Percentiles rank a stretch among this genome's conserved stretches.
Conservation (phyloP, 179 eudicot species). For the Beta macrorhiza region DNA sequence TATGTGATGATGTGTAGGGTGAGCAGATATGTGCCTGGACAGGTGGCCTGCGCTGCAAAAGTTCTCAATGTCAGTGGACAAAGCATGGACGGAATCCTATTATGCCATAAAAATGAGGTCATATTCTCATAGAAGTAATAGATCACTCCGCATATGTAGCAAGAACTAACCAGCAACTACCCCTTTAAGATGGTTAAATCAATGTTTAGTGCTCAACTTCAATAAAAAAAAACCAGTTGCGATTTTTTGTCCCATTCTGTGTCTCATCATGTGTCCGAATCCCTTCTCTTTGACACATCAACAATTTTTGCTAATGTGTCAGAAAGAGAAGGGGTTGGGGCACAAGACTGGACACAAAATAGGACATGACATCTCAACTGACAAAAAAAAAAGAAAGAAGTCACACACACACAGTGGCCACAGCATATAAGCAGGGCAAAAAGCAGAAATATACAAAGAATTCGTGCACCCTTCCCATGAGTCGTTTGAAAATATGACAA, state of each 20-base stretch:
- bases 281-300: too few species aligned
- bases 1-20: conserved; percentile 60
- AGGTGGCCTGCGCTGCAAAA: conserved; percentile 81
- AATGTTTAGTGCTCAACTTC: not conserved
- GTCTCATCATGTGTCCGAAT: too few species aligned
- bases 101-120: not conserved
- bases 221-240: not conserved
- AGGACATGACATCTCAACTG: too few species aligned
- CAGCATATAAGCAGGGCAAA: not conserved
- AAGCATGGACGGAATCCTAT: conserved; percentile 5
- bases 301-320: too few species aligned
- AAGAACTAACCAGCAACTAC: not conserved
- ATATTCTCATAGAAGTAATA: not conserved
- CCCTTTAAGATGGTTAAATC: not conserved
- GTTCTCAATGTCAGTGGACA: conserved; percentile 14
- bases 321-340: too few species aligned
- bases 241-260: too few species aligned
- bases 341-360: too few species aligned
- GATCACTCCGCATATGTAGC: not conserved
- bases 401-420: not conserved
- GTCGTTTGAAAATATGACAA: not conserved
- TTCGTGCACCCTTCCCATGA: not conserved
- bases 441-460: not conserved
- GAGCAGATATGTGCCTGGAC: conserved; percentile 53
- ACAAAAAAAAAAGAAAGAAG: too few species aligned